These are phyloP conservation scores for Verticillium albo-atrum DNA, from an alignment of 2,329 filamentous ascomycete species.

Conservation along the genomic window DNA sequence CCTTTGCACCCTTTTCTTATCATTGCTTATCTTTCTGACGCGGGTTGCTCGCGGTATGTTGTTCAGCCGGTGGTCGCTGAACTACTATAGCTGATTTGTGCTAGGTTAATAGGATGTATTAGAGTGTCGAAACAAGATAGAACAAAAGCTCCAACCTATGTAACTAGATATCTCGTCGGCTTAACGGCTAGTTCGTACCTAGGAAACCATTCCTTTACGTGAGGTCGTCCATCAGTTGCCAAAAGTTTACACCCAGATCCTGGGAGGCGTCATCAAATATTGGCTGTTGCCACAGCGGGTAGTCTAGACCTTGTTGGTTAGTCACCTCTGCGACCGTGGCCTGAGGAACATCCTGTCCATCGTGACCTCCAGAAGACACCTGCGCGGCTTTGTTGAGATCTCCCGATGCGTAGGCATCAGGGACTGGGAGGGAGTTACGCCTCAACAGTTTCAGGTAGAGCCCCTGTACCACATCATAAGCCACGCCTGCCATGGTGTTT, in stretches of 20 bases:
- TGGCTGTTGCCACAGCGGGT: neutral
- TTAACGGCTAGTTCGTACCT: neutral
- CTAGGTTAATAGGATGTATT: no score
- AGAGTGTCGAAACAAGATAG: no score
- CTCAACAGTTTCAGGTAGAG: neutral
- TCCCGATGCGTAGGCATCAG: neutral
- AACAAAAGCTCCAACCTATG: no score
- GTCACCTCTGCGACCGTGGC: neutral
- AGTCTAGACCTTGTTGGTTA: neutral
- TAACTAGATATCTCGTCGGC: neutral
- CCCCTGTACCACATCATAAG: conserved; percentile 2
- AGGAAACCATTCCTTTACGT: neutral
- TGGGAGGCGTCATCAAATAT: neutral
- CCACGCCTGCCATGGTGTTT: conserved; percentile 4
- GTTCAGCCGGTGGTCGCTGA: no score
- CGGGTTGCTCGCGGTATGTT: no score
- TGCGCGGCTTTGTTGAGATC: neutral
- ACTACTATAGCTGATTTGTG: no score
- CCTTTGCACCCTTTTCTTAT: no score
- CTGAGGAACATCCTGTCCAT: neutral
- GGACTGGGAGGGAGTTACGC: neutral
- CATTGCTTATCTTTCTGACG: no score
- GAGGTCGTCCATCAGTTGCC: neutral
- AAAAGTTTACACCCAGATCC: neutral
- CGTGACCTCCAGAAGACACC: neutral